Percentiles rank a stretch among this genome's conserved stretches.
phyloP scores from a whole-genome alignment of 352 stramenopile species.

The Phytophthora sojae region DNA sequence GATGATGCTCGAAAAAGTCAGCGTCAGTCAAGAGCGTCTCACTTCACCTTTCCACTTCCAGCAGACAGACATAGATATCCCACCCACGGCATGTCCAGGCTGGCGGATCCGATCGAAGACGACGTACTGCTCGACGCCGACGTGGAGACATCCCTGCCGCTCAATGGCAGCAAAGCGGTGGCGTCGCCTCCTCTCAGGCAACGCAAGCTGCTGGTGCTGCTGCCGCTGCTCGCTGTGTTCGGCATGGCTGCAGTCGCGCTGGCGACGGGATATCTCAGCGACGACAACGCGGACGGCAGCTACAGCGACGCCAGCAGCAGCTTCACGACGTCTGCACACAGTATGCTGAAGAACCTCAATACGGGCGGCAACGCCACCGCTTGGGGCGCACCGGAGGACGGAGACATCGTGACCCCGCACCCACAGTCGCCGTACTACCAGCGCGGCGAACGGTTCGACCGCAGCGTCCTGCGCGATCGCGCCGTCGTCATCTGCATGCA shows the following conservation, averaged over 20 bases:
- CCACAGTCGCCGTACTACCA: slow-evolving; percentile 29
- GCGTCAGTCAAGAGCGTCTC: neutral
- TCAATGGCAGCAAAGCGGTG: slow-evolving; percentile 15
- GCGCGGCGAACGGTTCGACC: slow-evolving; percentile 30
- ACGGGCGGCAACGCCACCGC: slow-evolving; percentile 8
- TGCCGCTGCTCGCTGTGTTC: slow-evolving; percentile 19
- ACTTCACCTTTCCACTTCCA: slow-evolving; percentile 8
- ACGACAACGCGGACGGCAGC: slow-evolving; percentile 1
- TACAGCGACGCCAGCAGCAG: neutral
- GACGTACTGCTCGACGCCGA: slow-evolving; percentile 8
- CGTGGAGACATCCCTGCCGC: slow-evolving; percentile 14
- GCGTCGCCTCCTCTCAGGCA: slow-evolving; percentile 22
- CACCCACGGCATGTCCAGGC: neutral
- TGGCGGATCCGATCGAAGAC: slow-evolving; percentile 17
- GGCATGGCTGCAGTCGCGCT: slow-evolving; percentile 22
- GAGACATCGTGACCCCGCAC: slow-evolving; percentile 22
- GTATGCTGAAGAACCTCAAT: slow-evolving; percentile 10
- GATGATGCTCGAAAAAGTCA: neutral
- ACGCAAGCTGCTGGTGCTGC: slow-evolving; percentile 21
- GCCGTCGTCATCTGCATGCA: slow-evolving; percentile 49
- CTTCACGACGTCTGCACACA: slow-evolving; percentile 18
- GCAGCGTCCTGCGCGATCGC: slow-evolving; percentile 25
- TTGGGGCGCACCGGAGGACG: slow-evolving; percentile 17
- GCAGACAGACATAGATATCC: slow-evolving; percentile 6
- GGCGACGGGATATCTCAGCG: slow-evolving; percentile 19